Conservation (phyloP, 371 early-diverging fungal species). For the Globomyces sp. region DNA sequence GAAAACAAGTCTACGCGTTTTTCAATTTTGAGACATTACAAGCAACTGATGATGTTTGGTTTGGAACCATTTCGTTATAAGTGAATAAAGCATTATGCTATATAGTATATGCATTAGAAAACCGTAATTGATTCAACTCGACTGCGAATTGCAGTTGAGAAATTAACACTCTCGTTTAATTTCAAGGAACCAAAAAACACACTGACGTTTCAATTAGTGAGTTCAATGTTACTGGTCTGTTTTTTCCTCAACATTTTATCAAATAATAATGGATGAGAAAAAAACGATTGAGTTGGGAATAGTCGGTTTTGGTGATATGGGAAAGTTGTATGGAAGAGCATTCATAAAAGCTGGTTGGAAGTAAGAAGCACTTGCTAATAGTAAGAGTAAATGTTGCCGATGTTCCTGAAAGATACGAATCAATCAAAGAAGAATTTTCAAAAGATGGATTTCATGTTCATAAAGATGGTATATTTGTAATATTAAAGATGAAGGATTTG, state of each 20-base stretch:
- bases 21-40: neutral
- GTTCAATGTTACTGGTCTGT: too few relatives aligned
- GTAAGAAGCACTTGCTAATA: slow-evolving; percentile 39
- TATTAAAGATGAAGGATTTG: slow-evolving; percentile 45
- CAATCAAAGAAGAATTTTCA: slow-evolving; percentile 59
- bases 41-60: too few relatives aligned
- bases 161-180: too few relatives aligned
- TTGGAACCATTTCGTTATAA: too few relatives aligned
- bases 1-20: neutral
- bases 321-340: slow-evolving; percentile 77
- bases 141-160: too few relatives aligned
- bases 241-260: too few relatives aligned
- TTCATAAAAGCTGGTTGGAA: slow-evolving; percentile 78
- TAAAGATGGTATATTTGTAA: slow-evolving; percentile 53
- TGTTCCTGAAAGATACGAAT: slow-evolving; percentile 68
- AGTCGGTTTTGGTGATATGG: slow-evolving; percentile 82
- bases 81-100: too few relatives aligned
- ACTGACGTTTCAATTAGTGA: too few relatives aligned
- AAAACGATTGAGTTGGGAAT: slow-evolving; percentile 39
- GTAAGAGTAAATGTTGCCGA: slow-evolving; percentile 80
- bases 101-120: too few relatives aligned
- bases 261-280: slow-evolving; percentile 21
- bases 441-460: slow-evolving; percentile 65
- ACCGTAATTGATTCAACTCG: too few relatives aligned
- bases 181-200: too few relatives aligned